A percentile compares a stretch with the other conserved stretches of the same genome.
Evolutionary conservation across 2,329 filamentous ascomycete genomes (phyloP).

Genomic region (Fusarium poae): DNA sequence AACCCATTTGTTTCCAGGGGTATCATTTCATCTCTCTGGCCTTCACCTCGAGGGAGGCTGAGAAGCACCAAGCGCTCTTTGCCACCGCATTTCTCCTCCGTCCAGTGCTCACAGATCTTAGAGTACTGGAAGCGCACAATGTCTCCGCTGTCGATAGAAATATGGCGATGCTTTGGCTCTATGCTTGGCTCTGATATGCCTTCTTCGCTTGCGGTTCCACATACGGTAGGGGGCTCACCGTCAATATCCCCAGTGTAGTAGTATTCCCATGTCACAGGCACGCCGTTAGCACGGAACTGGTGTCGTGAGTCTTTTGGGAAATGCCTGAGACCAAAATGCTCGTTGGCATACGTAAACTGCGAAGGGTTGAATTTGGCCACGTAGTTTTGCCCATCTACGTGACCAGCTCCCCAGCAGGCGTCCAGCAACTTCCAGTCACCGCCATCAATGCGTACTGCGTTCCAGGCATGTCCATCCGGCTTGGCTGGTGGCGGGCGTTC

Average conservation of each 20-base stretch:
- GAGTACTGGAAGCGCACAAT: slow-evolving; percentile 83
- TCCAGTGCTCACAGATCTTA: slow-evolving; percentile 86
- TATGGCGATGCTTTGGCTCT: slow-evolving; percentile 63
- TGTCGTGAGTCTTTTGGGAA: slow-evolving; percentile 77
- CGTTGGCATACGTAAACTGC: slow-evolving; percentile 74
- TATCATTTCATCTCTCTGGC: slow-evolving; percentile 74
- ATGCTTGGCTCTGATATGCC: slow-evolving; percentile 71
- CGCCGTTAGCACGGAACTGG: slow-evolving; percentile 82
- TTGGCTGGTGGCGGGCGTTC: slow-evolving; percentile 74
- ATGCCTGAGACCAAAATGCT: slow-evolving; percentile 84
- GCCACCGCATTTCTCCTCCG: slow-evolving; percentile 76
- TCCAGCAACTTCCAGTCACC: slow-evolving; percentile 94
- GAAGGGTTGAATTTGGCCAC: slow-evolving; percentile 75
- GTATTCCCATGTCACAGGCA: slow-evolving; percentile 80
- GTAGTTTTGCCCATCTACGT: slow-evolving; percentile 68
- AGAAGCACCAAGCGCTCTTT: slow-evolving; percentile 78
- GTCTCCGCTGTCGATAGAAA: slow-evolving; percentile 69
- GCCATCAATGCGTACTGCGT: slow-evolving; percentile 87
- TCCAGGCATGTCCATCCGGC: slow-evolving; percentile 85
- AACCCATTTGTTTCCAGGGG: slow-evolving; percentile 82
- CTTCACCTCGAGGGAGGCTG: slow-evolving; percentile 74
- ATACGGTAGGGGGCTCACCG: slow-evolving; percentile 63
- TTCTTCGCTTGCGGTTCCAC: slow-evolving; percentile 60
- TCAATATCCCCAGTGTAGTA: slow-evolving; percentile 76
- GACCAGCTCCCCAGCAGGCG: slow-evolving; percentile 91